Conservation (phyloP, 331 rosid species). For the Cydonia oblonga region DNA sequence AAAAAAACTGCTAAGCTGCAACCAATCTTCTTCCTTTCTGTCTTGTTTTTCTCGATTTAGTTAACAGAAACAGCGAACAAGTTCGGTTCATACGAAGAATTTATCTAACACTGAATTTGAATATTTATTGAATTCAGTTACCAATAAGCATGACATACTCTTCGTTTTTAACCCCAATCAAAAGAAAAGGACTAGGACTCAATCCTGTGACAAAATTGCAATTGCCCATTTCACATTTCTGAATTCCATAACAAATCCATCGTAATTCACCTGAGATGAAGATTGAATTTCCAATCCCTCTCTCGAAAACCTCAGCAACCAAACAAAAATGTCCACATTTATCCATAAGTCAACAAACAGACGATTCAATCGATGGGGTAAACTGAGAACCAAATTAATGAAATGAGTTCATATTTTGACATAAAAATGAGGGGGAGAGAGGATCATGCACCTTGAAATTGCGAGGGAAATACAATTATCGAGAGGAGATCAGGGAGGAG, state of each 20-base stretch:
- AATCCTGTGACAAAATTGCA: background rate
- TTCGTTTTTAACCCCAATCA: background rate
- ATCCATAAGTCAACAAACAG: background rate
- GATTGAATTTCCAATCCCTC: background rate
- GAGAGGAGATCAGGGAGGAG: slow-evolving; percentile 4
- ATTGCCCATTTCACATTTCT: background rate
- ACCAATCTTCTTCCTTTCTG: background rate
- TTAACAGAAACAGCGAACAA: background rate
- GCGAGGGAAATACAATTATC: background rate
- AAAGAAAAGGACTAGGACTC: background rate
- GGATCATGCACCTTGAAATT: background rate
- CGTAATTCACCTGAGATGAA: background rate
- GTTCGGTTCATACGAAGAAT: background rate
- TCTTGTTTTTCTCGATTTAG: background rate
- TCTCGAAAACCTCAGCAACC: background rate
- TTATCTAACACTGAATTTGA: background rate
- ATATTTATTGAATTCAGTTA: background rate
- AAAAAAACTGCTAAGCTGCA: background rate
- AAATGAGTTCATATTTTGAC: background rate
- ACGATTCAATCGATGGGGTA: background rate
- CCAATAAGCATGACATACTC: background rate
- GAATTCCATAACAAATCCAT: background rate
- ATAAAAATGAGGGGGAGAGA: background rate
- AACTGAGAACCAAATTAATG: background rate
- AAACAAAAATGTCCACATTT: background rate